Evolutionary conservation across 2,329 filamentous ascomycete genomes (phyloP).

Genomic region (Nigrospora sphaerica): DNA sequence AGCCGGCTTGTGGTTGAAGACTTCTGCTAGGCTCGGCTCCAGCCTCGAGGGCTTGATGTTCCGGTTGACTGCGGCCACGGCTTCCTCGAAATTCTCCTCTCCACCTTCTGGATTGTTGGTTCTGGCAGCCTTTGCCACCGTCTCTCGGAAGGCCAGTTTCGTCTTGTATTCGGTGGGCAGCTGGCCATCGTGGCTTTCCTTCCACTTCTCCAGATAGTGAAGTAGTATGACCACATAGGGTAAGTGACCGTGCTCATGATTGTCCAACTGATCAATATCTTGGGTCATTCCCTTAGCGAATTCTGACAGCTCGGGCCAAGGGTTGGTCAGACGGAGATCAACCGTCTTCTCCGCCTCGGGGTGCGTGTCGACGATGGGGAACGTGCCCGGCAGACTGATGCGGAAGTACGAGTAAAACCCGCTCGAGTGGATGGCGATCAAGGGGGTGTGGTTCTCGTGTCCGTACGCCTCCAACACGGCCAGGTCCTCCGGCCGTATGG

Average conservation of each 20-base stretch:
- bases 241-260: conserved; percentile 84
- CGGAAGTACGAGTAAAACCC: conserved; percentile 90
- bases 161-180: conserved; percentile 72
- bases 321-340: conserved; percentile 75
- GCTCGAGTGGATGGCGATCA: conserved; percentile 78
- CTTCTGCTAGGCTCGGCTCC: conserved; percentile 62
- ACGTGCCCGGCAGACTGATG: conserved; percentile 68
- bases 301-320: conserved; percentile 74
- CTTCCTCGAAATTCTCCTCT: conserved; percentile 97
- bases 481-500: conserved; percentile 36
- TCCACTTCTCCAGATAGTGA: conserved; percentile 79
- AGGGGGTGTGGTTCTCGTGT: conserved; percentile 55
- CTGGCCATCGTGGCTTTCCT: conserved; percentile 57
- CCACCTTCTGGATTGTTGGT: conserved; percentile 73
- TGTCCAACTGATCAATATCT: conserved; percentile 61
- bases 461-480: conserved; percentile 39
- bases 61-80: conserved; percentile 78
- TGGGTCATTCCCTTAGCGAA: conserved; percentile 62
- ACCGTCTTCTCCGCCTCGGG: conserved; percentile 79
- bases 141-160: conserved; percentile 73
- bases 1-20: conserved; percentile 61
- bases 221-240: conserved; percentile 81
- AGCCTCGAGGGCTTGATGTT: conserved; percentile 66
- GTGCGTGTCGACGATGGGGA: conserved; percentile 92
- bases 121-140: conserved; percentile 61